These are phyloP conservation scores for Flueggea neowawraea DNA, from an alignment of 441 rosid species.

Conservation along the genomic window DNA sequence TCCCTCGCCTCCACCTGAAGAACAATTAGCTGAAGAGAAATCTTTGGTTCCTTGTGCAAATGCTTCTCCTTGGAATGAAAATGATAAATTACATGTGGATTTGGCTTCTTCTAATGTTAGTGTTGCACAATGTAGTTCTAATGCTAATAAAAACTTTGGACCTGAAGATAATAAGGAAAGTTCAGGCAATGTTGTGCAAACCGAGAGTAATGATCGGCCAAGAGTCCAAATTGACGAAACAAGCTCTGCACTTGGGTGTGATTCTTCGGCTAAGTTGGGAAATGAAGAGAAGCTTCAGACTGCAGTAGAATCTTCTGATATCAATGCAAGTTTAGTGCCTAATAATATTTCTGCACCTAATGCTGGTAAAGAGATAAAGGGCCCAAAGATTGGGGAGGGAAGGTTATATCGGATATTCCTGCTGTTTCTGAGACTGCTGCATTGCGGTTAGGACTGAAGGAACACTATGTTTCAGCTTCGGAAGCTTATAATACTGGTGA, in stretches of 20 bases:
- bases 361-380: conserved; percentile 17
- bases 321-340: conserved; percentile 13
- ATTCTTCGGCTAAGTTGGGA: conserved; percentile 25
- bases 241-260: conserved; percentile 19
- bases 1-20: conserved; percentile 39
- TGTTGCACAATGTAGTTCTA: conserved; percentile 22
- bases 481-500: conserved; percentile 22
- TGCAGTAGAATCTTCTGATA: conserved; percentile 14
- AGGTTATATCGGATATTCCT: conserved; percentile 16
- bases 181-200: conserved; percentile 12
- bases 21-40: conserved; percentile 3
- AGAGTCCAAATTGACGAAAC: conserved; percentile 40
- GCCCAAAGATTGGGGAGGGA: conserved; percentile 20
- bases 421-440: conserved; percentile 23
- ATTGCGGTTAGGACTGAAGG: conserved; percentile 31
- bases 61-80: conserved; percentile 17
- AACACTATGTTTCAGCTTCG: conserved; percentile 15
- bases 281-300: conserved; percentile 20
- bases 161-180: conserved; percentile 18
- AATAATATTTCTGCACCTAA: conserved; percentile 20
- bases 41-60: conserved; percentile 11
- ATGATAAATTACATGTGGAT: conserved; percentile 18
- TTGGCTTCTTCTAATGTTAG: conserved; percentile 25
- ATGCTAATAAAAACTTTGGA: conserved; percentile 16
- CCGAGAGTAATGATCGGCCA: neutral